Percentiles rank a stretch among this genome's conserved stretches.
Evolutionary conservation across 768 basidiomycete species (phyloP).

Genomic region (Pleurotus djamor): DNA sequence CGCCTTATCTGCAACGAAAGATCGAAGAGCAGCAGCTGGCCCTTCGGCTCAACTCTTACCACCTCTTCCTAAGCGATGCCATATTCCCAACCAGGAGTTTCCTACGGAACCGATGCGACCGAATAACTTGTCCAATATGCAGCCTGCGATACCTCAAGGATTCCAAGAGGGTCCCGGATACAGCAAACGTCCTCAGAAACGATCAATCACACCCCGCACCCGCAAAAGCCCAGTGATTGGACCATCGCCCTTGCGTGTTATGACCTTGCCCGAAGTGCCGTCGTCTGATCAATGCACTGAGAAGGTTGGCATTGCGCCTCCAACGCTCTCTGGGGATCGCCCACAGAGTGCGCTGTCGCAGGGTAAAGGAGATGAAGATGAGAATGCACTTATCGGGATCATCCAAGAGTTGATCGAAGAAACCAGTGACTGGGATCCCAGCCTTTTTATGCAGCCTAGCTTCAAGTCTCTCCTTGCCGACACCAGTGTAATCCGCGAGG

Average conservation of each 20-base stretch:
- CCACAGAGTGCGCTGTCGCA: background rate
- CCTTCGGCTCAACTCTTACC: constrained; percentile 4
- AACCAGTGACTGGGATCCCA: constrained; percentile 48
- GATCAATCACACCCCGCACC: constrained; percentile 20
- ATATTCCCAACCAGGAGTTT: background rate
- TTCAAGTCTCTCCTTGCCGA: constrained; percentile 43
- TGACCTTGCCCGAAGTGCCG: constrained; percentile 35
- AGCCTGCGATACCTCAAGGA: background rate
- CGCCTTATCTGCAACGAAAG: constrained; percentile 17
- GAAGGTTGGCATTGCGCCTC: background rate
- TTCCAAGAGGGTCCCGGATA: background rate
- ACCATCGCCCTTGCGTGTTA: constrained; percentile 44
- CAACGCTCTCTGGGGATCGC: background rate
- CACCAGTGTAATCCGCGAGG: constrained; percentile 15
- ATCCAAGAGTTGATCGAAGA: constrained; percentile 49
- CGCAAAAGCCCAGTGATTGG: constrained; percentile 36
- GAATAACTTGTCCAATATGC: background rate
- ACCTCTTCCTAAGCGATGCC: background rate
- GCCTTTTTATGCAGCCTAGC: constrained; percentile 42
- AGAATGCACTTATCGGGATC: constrained; percentile 32
- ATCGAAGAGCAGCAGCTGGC: background rate
- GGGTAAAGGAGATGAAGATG: constrained; percentile 13
- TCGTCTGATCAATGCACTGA: background rate
- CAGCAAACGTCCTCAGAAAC: constrained; percentile 3
- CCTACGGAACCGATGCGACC: background rate